A percentile compares a stretch with the other conserved stretches of the same genome.
Conservation (phyloP, 805 yeast genomes). For the Komagataella pastoris region DNA sequence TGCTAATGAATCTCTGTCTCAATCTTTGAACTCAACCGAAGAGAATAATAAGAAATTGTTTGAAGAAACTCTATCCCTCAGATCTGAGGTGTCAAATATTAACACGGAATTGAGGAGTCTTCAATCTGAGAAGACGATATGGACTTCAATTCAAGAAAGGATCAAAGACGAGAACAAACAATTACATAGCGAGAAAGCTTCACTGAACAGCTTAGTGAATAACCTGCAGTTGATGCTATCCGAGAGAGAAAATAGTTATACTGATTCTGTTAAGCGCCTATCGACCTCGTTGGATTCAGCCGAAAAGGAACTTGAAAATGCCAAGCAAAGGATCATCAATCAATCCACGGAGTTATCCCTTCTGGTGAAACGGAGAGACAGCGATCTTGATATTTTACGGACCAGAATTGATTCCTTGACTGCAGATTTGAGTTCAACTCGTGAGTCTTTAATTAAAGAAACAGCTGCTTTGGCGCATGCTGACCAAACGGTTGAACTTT, state of each 20-base stretch:
- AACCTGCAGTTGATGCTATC: slow-evolving; percentile 47
- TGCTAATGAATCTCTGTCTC: slow-evolving; percentile 26
- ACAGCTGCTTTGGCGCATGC: slow-evolving; percentile 20
- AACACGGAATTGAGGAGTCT: slow-evolving; percentile 33
- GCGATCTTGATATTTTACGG: slow-evolving; percentile 41
- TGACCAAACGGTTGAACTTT: slow-evolving; percentile 1
- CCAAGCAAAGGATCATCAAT: slow-evolving; percentile 32
- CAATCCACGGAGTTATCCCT: slow-evolving; percentile 38
- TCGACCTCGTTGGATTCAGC: slow-evolving; percentile 34
- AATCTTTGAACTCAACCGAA: slow-evolving; percentile 32
- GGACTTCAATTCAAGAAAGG: slow-evolving; percentile 33
- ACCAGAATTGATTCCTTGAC: slow-evolving; percentile 45
- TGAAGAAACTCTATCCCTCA: slow-evolving; percentile 44
- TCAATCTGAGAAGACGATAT: slow-evolving; percentile 39
- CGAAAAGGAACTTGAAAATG: slow-evolving; percentile 27
- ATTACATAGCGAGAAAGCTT: slow-evolving; percentile 43
- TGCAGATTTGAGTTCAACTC: slow-evolving; percentile 26
- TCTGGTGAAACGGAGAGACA: slow-evolving; percentile 37
- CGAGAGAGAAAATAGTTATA: slow-evolving; percentile 43
- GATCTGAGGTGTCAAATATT: slow-evolving; percentile 27
- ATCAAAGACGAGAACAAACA: slow-evolving; percentile 37
- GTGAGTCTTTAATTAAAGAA: slow-evolving; percentile 28
- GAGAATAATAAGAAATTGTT: slow-evolving; percentile 28
- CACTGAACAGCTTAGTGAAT: slow-evolving; percentile 40
- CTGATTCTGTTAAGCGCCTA: slow-evolving; percentile 36